phyloP scores from a whole-genome alignment of 768 basidiomycete species.

The Leccinum fibrillosum region DNA sequence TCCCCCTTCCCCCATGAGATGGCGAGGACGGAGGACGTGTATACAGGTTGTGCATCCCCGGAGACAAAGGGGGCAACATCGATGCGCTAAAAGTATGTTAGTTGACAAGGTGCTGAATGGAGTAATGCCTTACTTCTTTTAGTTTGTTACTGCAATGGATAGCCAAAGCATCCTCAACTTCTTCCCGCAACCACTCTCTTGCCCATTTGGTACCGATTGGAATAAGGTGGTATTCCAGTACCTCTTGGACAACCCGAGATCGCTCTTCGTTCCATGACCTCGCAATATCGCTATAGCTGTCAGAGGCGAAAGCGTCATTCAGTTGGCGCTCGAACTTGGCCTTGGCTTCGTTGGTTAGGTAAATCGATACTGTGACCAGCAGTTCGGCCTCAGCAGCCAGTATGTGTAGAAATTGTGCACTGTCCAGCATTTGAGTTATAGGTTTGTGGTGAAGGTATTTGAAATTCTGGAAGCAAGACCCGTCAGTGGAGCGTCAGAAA shows the following conservation, averaged over 20 bases:
- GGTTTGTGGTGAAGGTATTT: constrained; percentile 89
- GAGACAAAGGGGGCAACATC: constrained; percentile 75
- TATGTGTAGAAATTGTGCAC: constrained; percentile 85
- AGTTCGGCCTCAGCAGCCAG: constrained; percentile 88
- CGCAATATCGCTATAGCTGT: constrained; percentile 80
- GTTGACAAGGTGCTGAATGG: not conserved
- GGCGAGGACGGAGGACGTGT: constrained; percentile 77
- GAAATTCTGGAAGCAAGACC: constrained; percentile 61
- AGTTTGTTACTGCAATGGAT: constrained; percentile 63
- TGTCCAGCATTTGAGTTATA: constrained; percentile 62
- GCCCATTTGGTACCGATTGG: constrained; percentile 87
- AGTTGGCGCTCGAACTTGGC: constrained; percentile 71
- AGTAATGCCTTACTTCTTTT: constrained; percentile 53
- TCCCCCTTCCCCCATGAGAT: constrained; percentile 96
- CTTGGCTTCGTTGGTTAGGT: constrained; percentile 58
- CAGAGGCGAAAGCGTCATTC: constrained; percentile 79
- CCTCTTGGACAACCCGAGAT: constrained; percentile 71
- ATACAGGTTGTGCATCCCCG: constrained; percentile 62
- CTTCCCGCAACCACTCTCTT: constrained; percentile 83
- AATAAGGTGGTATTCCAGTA: constrained; percentile 76
- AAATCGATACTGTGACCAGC: constrained; percentile 74
- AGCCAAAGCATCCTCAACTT: constrained; percentile 84
- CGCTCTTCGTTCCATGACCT: constrained; percentile 91
- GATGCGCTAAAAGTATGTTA: constrained; percentile 55
- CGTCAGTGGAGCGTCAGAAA: constrained; percentile 4